A percentile compares a stretch with the other conserved stretches of the same genome.
Evolutionary conservation across 495 filamentous ascomycete genomes (phyloP).

Genomic region (Usnea hakonensis): DNA sequence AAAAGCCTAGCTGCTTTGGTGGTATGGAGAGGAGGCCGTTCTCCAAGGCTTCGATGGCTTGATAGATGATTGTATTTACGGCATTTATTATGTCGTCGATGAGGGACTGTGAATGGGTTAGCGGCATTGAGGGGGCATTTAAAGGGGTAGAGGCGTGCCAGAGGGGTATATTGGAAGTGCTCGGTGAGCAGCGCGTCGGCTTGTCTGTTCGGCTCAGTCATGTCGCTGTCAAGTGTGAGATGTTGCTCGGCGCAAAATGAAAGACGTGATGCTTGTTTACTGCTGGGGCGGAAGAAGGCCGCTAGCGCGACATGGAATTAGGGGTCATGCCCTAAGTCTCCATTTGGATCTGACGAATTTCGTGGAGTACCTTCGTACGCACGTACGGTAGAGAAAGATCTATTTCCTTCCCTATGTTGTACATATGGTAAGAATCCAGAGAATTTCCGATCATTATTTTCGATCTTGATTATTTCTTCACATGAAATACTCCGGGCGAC

Average conservation of each 20-base stretch:
- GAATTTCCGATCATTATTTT: too few species aligned
- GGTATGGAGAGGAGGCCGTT: constrained; percentile 63
- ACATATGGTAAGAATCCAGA: too few species aligned
- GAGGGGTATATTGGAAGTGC: constrained; percentile 88
- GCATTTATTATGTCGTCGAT: constrained; percentile 97
- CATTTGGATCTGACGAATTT: too few species aligned
- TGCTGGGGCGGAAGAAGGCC: background rate
- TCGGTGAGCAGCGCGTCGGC: constrained; percentile 66
- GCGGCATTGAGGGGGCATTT: constrained; percentile 14
- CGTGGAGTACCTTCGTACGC: too few species aligned
- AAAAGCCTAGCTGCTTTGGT: constrained; percentile 70
- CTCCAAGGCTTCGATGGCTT: constrained; percentile 77
- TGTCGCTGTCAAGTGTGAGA: background rate
- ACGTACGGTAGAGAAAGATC: too few species aligned
- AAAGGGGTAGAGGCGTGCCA: constrained; percentile 49
- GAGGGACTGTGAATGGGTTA: constrained; percentile 54
- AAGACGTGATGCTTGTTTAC: constrained; percentile 12
- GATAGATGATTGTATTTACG: constrained; percentile 82
- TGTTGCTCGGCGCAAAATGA: background rate
- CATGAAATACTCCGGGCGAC: too few species aligned
- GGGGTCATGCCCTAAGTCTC: too few species aligned
- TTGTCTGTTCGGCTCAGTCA: constrained; percentile 13
- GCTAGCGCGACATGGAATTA: constrained; percentile 2
- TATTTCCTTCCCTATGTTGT: too few species aligned
- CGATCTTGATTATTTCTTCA: too few species aligned